Base-by-base conservation (phyloP, 2,329 filamentous ascomycete genomes). In the Hirsutella rhossiliensis region DNA sequence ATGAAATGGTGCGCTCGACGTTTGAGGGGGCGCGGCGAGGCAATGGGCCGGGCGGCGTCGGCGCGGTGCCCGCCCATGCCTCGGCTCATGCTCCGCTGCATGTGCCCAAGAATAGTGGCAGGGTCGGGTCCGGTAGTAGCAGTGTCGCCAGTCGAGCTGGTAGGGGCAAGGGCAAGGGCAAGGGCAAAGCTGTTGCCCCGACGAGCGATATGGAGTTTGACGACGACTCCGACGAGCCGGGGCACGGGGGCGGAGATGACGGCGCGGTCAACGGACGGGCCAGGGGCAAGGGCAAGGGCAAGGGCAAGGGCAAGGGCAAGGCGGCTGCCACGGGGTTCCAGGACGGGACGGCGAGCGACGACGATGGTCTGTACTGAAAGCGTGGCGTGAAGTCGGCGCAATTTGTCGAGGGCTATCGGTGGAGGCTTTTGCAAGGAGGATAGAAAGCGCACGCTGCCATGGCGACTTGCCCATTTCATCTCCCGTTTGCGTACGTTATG, bases 1-100 rank as follows among this genome's bases (percentile, higher is more conserved):
- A 97, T 55, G 86, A 95, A 58, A 69, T 76, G 1, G 90, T 98
- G 6, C 73, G 92, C 34, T 78, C 75, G 17, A 76, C 79, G 17
- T 98, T 98, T 57, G 92, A 98, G 58, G 82, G 82, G 11, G 58
- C n/a, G 47, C 2, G 52, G 52, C 3, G 56, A 56, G 51, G 52
- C 3, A 56, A 56, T 13, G 66, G 67, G 20, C 56, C 61, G 38
- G 23, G 43, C 28, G n/a, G n/a, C 30, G 20, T 36, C 19, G n/a
- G 4, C 12, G 31, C 20, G 38, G 54, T 54, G 37, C 31, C 31
- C 30, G 30, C 11, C 4, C 4, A 4, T 17, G 8, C 34, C 18
- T n/a, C 12, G 28, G 20, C 2, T 28, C 11, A 18, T 28, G 51
- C 54, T 37, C 57, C 54, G 13, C 61, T 59, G 20, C 54, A 53